Percentiles rank a stretch among this genome's conserved stretches.
These are phyloP conservation scores for Carpinus viminea DNA, from an alignment of 306 rosid species.

Conservation along the genomic window DNA sequence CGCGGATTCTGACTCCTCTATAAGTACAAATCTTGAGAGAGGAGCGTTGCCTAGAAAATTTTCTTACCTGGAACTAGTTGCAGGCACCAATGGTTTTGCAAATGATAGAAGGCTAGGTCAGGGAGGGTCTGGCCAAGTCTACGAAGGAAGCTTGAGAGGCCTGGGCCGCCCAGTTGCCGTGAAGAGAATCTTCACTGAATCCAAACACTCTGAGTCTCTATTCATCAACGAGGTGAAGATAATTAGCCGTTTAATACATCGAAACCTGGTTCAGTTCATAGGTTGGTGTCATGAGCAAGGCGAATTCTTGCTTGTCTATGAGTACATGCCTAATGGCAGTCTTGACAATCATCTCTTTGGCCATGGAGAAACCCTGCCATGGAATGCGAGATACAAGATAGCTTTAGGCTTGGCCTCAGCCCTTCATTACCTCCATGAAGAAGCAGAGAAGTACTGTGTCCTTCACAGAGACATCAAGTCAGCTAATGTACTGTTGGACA, in stretches of 20 bases:
- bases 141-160: constrained; percentile 38
- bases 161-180: constrained; percentile 44
- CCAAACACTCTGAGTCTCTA: constrained; percentile 34
- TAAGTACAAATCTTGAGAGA: constrained; percentile 39
- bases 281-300: constrained; percentile 61
- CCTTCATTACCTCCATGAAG: constrained; percentile 61
- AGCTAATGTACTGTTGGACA: constrained; percentile 53
- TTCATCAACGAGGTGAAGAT: constrained; percentile 51
- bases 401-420: constrained; percentile 45
- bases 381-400: constrained; percentile 45
- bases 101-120: constrained; percentile 46
- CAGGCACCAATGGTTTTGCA: constrained; percentile 46
- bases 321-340: constrained; percentile 57
- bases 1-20: not conserved
- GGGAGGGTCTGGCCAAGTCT: constrained; percentile 65
- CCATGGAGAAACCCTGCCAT: constrained; percentile 29
- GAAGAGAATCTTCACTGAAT: constrained; percentile 48
- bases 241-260: constrained; percentile 57
- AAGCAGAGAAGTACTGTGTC: constrained; percentile 47
- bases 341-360: constrained; percentile 52
- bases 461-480: constrained; percentile 65
- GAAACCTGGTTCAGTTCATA: constrained; percentile 53
- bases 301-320: constrained; percentile 48
- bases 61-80: constrained; percentile 40
- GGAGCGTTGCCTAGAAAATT: constrained; percentile 46